Evolutionary conservation across 1,284 basidiomycete species (phyloP).

Genomic region (Puccinia horiana): DNA sequence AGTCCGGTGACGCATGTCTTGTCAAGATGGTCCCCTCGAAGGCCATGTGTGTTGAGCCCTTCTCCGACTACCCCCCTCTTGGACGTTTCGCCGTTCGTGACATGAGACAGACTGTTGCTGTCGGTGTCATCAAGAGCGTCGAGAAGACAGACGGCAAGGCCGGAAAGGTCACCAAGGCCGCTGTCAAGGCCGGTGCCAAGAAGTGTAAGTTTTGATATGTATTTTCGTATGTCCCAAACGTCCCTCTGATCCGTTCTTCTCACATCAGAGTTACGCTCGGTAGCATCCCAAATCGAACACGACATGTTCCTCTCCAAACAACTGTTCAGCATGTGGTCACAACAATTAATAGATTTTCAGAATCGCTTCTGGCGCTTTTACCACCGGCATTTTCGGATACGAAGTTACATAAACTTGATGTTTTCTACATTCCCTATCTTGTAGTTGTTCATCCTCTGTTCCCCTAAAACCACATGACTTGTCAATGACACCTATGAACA

Average conservation of each 20-base stretch:
- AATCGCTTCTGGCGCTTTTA: constrained; percentile 45
- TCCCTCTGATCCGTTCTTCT: neutral
- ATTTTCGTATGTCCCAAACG: neutral
- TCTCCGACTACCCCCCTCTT: constrained; percentile 82
- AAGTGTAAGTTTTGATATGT: constrained; percentile 8
- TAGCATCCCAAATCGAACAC: constrained; percentile 16
- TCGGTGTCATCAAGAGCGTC: constrained; percentile 94
- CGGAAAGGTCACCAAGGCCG: constrained; percentile 60
- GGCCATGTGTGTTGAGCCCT: constrained; percentile 71
- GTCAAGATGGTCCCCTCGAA: constrained; percentile 96
- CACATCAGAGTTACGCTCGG: constrained; percentile 49
- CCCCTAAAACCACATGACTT: neutral
- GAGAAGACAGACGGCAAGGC: constrained; percentile 84
- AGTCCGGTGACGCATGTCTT: constrained; percentile 71
- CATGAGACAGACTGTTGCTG: constrained; percentile 75
- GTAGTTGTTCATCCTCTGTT: constrained; percentile 18
- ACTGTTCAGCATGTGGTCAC: neutral
- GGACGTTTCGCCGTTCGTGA: constrained; percentile 82
- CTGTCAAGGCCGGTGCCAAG: constrained; percentile 68
- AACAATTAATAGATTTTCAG: neutral
- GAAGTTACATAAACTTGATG: constrained; percentile 17
- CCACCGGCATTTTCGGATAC: constrained; percentile 50
- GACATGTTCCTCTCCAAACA: neutral
- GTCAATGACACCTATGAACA: neutral
- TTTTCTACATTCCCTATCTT: constrained; percentile 21